These are phyloP conservation scores for Cupressus sempervirens DNA, from an alignment of 75 land plant species.

Conservation along the genomic window DNA sequence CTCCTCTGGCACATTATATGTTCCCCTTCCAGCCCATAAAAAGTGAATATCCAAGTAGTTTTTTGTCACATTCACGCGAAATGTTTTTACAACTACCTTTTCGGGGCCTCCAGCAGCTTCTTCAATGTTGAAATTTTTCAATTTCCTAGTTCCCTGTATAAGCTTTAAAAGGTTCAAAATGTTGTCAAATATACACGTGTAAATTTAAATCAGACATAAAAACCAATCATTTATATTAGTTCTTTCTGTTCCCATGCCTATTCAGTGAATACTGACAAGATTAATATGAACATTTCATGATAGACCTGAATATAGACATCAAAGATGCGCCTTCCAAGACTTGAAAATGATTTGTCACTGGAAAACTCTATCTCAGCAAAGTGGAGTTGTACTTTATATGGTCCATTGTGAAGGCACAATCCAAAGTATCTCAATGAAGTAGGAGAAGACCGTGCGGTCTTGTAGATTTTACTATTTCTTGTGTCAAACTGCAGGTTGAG, in stretches of 20 bases:
- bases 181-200: not conserved
- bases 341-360: slow-evolving; percentile 10
- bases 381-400: slow-evolving; percentile 28
- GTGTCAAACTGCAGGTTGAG: not conserved
- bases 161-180: not conserved
- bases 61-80: not conserved
- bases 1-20: slow-evolving; percentile 39
- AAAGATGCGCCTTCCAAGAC: slow-evolving; percentile 31
- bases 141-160: slow-evolving; percentile 9
- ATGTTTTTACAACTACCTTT: not conserved
- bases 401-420: slow-evolving; percentile 21
- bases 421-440: slow-evolving; percentile 28
- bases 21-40: slow-evolving; percentile 43
- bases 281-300: not conserved
- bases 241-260: not conserved
- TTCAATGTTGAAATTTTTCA: slow-evolving; percentile 13
- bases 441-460: slow-evolving; percentile 24
- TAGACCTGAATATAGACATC: slow-evolving; percentile 41
- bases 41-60: slow-evolving; percentile 18
- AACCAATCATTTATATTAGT: not conserved
- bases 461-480: slow-evolving; percentile 13
- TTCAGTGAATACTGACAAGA: not conserved
- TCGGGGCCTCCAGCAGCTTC: not conserved
- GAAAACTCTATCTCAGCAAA: slow-evolving; percentile 31
- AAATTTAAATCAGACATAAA: not conserved